Percentiles rank a stretch among this genome's conserved stretches.
Evolutionary conservation across 352 stramenopile genomes (phyloP).

Genomic region (Phytopythium kandeliae): DNA sequence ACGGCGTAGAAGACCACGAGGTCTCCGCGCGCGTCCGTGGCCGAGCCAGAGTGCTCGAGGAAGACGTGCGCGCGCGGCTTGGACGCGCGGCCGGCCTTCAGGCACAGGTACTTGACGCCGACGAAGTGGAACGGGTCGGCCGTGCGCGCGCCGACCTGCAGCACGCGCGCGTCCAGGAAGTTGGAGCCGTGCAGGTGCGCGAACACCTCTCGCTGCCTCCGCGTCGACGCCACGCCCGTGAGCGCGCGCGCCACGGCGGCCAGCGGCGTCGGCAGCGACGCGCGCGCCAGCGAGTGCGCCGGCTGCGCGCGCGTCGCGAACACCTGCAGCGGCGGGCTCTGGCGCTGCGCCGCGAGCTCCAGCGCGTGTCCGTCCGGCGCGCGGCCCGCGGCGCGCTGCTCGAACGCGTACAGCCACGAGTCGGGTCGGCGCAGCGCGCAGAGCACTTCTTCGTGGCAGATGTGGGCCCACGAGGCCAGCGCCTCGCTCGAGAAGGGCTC

Average conservation of each 20-base stretch:
- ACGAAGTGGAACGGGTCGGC: constrained; percentile 42
- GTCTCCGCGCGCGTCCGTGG: constrained; percentile 22
- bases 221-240: constrained; percentile 25
- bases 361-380: constrained; percentile 12
- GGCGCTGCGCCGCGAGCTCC: constrained; percentile 22
- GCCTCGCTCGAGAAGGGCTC: constrained; percentile 9
- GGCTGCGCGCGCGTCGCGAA: constrained; percentile 18
- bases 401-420: constrained; percentile 38
- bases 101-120: constrained; percentile 36
- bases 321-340: constrained; percentile 15
- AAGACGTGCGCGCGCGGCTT: constrained; percentile 35
- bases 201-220: constrained; percentile 22
- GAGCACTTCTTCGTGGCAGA: constrained; percentile 25
- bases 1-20: constrained; percentile 21
- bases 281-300: constrained; percentile 26
- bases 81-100: constrained; percentile 17
- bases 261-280: constrained; percentile 26
- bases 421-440: constrained; percentile 21
- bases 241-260: constrained; percentile 29
- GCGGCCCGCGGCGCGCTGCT: constrained; percentile 18
- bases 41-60: constrained; percentile 31
- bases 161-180: constrained; percentile 39
- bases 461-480: constrained; percentile 22
- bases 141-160: constrained; percentile 26
- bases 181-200: constrained; percentile 40